These are phyloP conservation scores for Neurospora sp. DNA, from an alignment of 495 filamentous ascomycete genomes.

Conservation along the genomic window DNA sequence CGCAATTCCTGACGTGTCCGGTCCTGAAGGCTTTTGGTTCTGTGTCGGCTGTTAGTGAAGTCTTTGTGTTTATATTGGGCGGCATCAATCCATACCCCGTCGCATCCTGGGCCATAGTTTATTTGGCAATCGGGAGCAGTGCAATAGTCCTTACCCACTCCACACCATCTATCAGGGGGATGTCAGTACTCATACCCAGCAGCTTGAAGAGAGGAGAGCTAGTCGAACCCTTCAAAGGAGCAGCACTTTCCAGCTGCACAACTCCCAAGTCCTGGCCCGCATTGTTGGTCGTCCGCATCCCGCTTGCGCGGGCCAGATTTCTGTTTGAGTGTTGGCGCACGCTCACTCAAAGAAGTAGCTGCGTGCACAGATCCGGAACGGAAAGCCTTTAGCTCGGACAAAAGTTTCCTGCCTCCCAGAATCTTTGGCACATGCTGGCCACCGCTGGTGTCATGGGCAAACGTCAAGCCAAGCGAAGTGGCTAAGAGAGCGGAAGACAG, in stretches of 20 bases:
- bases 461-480: constrained; percentile 12
- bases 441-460: constrained; percentile 20
- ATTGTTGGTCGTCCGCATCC: constrained; percentile 18
- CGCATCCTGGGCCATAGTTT: constrained; percentile 54
- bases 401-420: constrained; percentile 25
- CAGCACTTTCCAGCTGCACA: constrained; percentile 53
- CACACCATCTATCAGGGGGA: constrained; percentile 42
- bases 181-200: constrained; percentile 20
- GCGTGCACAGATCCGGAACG: neutral
- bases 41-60: constrained; percentile 5
- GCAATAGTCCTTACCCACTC: constrained; percentile 51
- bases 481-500: constrained; percentile 17
- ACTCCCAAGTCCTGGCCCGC: constrained; percentile 31
- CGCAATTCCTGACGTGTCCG: constrained; percentile 46
- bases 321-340: constrained; percentile 1
- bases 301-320: constrained; percentile 4
- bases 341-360: neutral
- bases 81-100: constrained; percentile 32
- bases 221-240: constrained; percentile 46
- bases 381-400: constrained; percentile 17
- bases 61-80: too few species aligned
- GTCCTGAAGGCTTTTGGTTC: constrained; percentile 51
- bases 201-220: constrained; percentile 1
- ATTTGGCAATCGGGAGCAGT: constrained; percentile 59
- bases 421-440: constrained; percentile 25